phyloP scores from a whole-genome alignment of 176 grass and related monocot genomes.

The Oryza officinalis region DNA sequence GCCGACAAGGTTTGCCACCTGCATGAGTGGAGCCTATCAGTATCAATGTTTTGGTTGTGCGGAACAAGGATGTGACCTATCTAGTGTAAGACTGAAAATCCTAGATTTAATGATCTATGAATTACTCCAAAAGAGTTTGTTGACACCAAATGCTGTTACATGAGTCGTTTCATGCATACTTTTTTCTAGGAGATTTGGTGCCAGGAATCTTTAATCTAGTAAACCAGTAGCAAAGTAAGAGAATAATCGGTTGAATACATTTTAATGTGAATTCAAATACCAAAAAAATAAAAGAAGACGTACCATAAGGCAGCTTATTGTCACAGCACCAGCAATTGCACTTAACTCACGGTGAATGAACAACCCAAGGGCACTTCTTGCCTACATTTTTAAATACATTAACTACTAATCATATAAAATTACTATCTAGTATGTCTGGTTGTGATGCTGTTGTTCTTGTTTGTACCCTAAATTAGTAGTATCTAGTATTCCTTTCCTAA shows the following conservation, averaged over 20 bases:
- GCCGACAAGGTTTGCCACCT: constrained; percentile 92
- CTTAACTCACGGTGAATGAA: constrained; percentile 65
- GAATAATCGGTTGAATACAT: background rate
- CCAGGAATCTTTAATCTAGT: background rate
- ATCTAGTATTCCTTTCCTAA: constrained; percentile 17
- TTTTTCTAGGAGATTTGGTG: background rate
- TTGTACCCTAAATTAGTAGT: constrained; percentile 8
- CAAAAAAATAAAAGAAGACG: background rate
- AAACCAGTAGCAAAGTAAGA: background rate
- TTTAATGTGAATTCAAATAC: background rate
- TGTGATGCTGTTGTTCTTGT: background rate
- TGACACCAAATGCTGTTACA: background rate
- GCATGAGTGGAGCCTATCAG: constrained; percentile 18
- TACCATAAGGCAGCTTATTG: constrained; percentile 94
- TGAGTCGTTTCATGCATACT: background rate
- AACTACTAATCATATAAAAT: background rate
- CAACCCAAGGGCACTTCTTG: constrained; percentile 59
- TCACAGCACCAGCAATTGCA: constrained; percentile 76
- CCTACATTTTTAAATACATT: constrained; percentile 40
- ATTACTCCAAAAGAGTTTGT: background rate
- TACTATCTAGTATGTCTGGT: background rate
- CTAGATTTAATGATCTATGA: background rate
- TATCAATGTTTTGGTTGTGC: background rate
- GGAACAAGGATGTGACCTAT: background rate
- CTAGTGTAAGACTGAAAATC: background rate